Evolutionary conservation across 2,329 filamentous ascomycete genomes (phyloP), one percentile per base, ranked within the genome.

Genomic region (Penicillium sclerotiorum): DNA sequence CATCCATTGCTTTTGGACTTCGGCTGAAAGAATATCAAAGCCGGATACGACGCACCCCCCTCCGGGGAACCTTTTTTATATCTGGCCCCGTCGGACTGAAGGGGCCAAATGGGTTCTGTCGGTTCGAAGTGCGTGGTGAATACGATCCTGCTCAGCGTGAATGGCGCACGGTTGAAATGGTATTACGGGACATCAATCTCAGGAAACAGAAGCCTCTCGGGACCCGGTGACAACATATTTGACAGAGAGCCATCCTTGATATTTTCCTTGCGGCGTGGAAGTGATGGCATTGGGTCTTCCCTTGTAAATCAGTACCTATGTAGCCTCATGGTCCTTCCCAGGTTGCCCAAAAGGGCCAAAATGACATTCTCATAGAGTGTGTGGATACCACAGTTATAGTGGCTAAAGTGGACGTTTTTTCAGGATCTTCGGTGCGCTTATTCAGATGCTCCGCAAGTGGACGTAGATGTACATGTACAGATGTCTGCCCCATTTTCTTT

Each of bases 91-190:
- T 72, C 20, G 67, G 66, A 6, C 40, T 72, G 1, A 63, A 60
- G 43, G 69, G 69, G 4, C 61, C 66, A 2, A 60, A 60, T 25
- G 69, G 68, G 9, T 62, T 64, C 44, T 71, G 68, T 47, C 63
- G 69, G 45, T 56, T 70, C 45, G 67, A 71, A 50, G 66, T 71
- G 8, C 56, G 54, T 17, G 69, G 66, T 22, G 68, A 70, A 60
- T 72, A 71, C 50, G 64, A 72, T 43, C 67, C 68, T 32, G 53
- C 47, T 11, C 55, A 59, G 6, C 56, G 58, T 22, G 57, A 54
- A 40, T 72, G 67, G 67, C 54, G 60, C 27, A 57, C 49, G 13
- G 54, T 71, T 20, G 61, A 62, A 20, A 63, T 69, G 55, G 51
- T 62, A 27, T 48, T 71, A 7, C 67, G 60, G 38, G 69, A 72